Percentiles rank a stretch among this genome's conserved stretches.
These are phyloP conservation scores for Saitozyma podzolica DNA, from an alignment of 768 basidiomycete species.

Conservation along the genomic window DNA sequence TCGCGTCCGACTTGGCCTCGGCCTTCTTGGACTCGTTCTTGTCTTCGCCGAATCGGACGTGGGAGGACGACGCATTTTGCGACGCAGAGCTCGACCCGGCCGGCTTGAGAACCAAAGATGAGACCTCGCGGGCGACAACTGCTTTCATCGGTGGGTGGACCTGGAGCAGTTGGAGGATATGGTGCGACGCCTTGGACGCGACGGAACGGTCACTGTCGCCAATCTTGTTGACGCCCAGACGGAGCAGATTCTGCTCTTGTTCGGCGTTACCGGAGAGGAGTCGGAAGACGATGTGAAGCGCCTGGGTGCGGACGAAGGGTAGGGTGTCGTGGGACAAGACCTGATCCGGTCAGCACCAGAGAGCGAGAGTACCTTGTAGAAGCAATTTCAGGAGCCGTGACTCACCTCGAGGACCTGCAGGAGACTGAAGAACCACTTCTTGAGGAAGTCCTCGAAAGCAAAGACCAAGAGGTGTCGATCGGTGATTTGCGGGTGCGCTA, in stretches of 20 bases:
- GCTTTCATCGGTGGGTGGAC: conserved; percentile 88
- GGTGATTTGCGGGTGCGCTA: conserved; percentile 61
- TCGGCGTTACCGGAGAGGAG: conserved; percentile 88
- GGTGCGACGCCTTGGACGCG: conserved; percentile 85
- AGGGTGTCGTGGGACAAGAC: conserved; percentile 79
- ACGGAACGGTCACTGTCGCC: conserved; percentile 86
- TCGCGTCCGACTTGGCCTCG: conserved; percentile 32
- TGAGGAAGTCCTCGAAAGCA: conserved; percentile 97
- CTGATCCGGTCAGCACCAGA: conserved; percentile 54
- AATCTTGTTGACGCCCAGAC: conserved; percentile 90
- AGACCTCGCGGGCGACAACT: conserved; percentile 83
- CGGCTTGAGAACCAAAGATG: conserved; percentile 72
- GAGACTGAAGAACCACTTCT: conserved; percentile 91
- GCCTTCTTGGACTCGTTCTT: conserved; percentile 52
- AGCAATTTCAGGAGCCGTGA: not conserved
- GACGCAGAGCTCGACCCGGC: conserved; percentile 51
- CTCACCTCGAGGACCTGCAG: conserved; percentile 84
- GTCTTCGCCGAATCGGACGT: conserved; percentile 55
- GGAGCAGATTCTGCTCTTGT: conserved; percentile 93
- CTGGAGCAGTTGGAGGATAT: conserved; percentile 85
- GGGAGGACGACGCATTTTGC: conserved; percentile 24
- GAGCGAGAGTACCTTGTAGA: too few species aligned
- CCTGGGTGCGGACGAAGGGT: conserved; percentile 81
- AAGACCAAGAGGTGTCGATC: conserved; percentile 75
- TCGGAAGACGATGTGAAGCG: conserved; percentile 71